Evolutionary conservation across 768 basidiomycete species (phyloP), one percentile per base, ranked within the genome.

Genomic region (Pleurotus sapidus): DNA sequence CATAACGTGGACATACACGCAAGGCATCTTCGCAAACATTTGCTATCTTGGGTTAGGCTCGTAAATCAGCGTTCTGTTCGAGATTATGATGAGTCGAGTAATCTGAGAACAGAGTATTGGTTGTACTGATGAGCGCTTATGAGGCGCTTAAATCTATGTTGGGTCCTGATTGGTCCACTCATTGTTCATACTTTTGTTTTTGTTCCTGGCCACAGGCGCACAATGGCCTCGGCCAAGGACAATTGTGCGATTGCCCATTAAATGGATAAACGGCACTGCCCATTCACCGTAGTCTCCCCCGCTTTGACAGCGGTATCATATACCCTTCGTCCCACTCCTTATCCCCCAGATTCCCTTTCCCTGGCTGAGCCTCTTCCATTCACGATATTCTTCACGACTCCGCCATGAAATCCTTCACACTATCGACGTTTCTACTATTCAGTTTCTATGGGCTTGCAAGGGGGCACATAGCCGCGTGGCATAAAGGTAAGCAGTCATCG

Each of bases 401-500:
- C 14, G 24, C 24, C 15, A 48, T 48, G 46, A 48, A 20, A 18
- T 24, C 24, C 24, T 25, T 20, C 46, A 25, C 8, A 8, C 23
- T 48, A 20, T 25, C 24, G 15, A 50, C 37, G n/a, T 34, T 50
- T 50, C 20, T 34, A 17, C 23, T 48, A 3, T 25, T 25, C 23
- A 24, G 46, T 18, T 25, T 34, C 30, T 34, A 9, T 8, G 9
- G 30, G 30, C 15, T 37, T 54, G 37, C 51, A 30, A 46, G 49
- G n/a, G 69, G 57, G 0, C 71, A 72, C 60, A 61, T 72, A 15
- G 70, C 66, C 1, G 66, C 68, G 25, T 72, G 67, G 68, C 66
- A 70, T 46, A 68, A 63, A 64, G 70, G 71, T 67, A 37, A 3
- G 57, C 12, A 8, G 7, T 53, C 17, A 8, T 20, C 17, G 40